A percentile compares a stretch with the other conserved stretches of the same genome.
These are phyloP conservation scores for Malbranchea zuffiana DNA, from an alignment of 2,329 filamentous ascomycete genomes.

Conservation along the genomic window DNA sequence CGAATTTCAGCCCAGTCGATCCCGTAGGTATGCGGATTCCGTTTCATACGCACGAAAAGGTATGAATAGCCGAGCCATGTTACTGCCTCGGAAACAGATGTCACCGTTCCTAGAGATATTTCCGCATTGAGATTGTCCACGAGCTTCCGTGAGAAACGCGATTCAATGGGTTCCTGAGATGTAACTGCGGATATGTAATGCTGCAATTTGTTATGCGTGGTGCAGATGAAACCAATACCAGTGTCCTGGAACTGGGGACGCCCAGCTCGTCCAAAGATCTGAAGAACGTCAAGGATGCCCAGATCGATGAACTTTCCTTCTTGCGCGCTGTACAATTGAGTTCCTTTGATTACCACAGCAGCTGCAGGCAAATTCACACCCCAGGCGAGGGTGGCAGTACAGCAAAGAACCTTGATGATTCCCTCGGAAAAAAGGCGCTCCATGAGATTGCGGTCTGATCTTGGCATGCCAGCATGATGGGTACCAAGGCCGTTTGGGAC, in stretches of 20 bases:
- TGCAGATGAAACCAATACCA: constrained; percentile 96
- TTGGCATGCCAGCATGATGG: constrained; percentile 93
- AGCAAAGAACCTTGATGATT: constrained; percentile 93
- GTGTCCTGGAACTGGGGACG: constrained; percentile 95
- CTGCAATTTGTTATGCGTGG: constrained; percentile 80
- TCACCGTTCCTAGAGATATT: constrained; percentile 86
- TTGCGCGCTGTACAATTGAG: constrained; percentile 90
- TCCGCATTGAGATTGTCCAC: constrained; percentile 97
- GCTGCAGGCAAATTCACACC: constrained; percentile 96
- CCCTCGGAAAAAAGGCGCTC: constrained; percentile 84
- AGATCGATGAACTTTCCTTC: constrained; percentile 95
- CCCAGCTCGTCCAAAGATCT: constrained; percentile 97
- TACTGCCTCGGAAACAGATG: constrained; percentile 82
- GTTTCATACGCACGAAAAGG: constrained; percentile 90
- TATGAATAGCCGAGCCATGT: constrained; percentile 98
- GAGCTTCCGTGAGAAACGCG: constrained; percentile 83
- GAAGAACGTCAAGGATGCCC: constrained; percentile 89
- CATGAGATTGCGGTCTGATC: constrained; percentile 89
- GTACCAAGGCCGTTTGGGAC: constrained; percentile 85
- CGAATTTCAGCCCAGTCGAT: constrained; percentile 88
- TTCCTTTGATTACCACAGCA: constrained; percentile 95
- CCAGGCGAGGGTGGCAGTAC: constrained; percentile 95
- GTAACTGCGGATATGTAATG: constrained; percentile 92
- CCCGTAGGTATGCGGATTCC: constrained; percentile 81
- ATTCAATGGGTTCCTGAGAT: constrained; percentile 93